Base-by-base conservation (phyloP, 2,329 filamentous ascomycete species). In the Diaporthe eres region DNA sequence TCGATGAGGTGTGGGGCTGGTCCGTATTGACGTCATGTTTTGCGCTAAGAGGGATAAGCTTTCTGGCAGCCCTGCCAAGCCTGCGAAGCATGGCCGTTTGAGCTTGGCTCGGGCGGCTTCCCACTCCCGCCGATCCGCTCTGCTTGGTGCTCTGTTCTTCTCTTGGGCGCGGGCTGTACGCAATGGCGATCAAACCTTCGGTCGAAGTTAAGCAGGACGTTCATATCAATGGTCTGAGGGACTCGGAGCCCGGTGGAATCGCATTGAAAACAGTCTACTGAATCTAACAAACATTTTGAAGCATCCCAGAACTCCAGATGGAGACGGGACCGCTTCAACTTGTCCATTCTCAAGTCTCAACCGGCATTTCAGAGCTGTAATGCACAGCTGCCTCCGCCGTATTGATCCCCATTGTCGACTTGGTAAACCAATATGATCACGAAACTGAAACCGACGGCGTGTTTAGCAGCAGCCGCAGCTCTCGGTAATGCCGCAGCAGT, bases 401-500 rank as follows among this genome's bases (percentile, higher is more conserved):
- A 6, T 37, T 9, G 44, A 15, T 3, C 2, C 6, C 28, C 61
- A 13, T 22, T 17, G 2, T 49, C 12, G 4, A 8, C 15, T 4
- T 7, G 2, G 10, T 10, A 5, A 34, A 34, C 0, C 22, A 31
- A 31, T 37, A 10, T 15, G 13, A 17, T 10, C 28, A 37, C n/a
- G 2, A 17, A 8, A 22, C n/a, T 25, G 5, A 6, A 37, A 25
- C 3, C 3, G 31, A 10, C n/a, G 17, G 2, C 5, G 15, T 13
- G 13, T 68, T 28, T 60, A 74, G 39, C 75, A 76, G 65, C 75
- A 76, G 13, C 63, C 72, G 42, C 75, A 76, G 34, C 72, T 71
- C 72, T 76, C 75, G 22, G 75, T 76, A 19, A 76, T 65, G 7
- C 75, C 75, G 28, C 75, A 76, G 75, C 75, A 76, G 75, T 74